Evolutionary conservation across 192 early-diverging fungal species (phyloP), one percentile per base, ranked within the genome.

Genomic region (Coemansia sp.): DNA sequence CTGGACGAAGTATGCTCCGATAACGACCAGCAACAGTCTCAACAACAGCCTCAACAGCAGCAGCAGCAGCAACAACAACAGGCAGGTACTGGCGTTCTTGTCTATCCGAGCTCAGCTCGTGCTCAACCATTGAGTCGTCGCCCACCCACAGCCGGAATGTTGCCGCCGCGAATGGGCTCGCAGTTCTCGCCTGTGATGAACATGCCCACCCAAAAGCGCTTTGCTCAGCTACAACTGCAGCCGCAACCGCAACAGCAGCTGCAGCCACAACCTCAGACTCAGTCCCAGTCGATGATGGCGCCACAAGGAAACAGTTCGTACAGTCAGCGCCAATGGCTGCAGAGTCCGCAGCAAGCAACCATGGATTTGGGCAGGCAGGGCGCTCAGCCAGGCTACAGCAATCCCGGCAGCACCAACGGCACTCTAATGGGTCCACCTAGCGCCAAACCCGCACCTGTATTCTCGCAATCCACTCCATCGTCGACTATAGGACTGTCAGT

Each of bases 1-100:
- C 30, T 73, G n/a, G 70, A 73, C 25, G 70, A 73, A 25, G 70
- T 73, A 17, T 73, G 70, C 47, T 61, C 63, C 11, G 70, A 73
- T 20, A 40, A 17, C 13, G 66, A 50, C 13, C 46, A 46, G 19
- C 39, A 34, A 23, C 55, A 58, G 45, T 38, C 23, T 9, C 35
- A 40, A 26, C 45, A 27, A 13, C 47, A 34, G 18, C 22, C n/a
- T 17, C 42, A 55, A 35, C 43, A 19, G 22, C 40, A 42, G 20
- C 18, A 24, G 42, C 20, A 7, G 42, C 11, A 7, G 22, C 2
- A 22, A 26, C 27, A 13, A 11, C 2, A 27, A 9, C 25, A 45
- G 2, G 39, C 39, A 22, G 4, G n/a, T n/a, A n/a, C n/a, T n/a
- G n/a, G n/a, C n/a, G n/a, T n/a, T n/a, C n/a, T n/a, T n/a, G n/a